Evolutionary conservation across 768 basidiomycete genomes (phyloP), one percentile per base, ranked within the genome.

Genomic region (Mycena olivaceomarginata): DNA sequence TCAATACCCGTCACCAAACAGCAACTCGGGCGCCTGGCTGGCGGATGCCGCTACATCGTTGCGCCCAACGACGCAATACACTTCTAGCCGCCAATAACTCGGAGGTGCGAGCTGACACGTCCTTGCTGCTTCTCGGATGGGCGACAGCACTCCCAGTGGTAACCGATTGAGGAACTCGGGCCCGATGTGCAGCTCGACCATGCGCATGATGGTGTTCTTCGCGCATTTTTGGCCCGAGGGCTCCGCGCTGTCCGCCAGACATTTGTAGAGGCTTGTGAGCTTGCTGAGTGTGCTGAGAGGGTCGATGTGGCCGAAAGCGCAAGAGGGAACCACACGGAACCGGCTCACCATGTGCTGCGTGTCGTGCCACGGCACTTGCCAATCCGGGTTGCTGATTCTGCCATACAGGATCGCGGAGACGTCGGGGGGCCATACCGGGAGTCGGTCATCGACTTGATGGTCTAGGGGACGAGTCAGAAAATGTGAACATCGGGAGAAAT

Each of bases 51-150:
- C 94, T 20, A 97, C 87, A 82, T 98, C 97, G 74, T 93, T 90
- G 37, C 96, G 87, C 2, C 93, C 94, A 73, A 97, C 90, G 4
- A 95, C 88, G 8, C 88, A 85, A 84, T 96, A 97, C 16, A 92
- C 91, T 15, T 88, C 88, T n/a, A 90, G 77, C 0, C 93, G 90
- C 97, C 96, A 97, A 77, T 93, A 90, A 5, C 89, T 88, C 1
- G 94, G 92, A 4, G 98, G 96, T 0, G 93, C 90, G 8, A 94
- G 85, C 82, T 98, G 97, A 76, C 96, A 97, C 11, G 94, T 93
- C 76, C 96, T 87, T 20, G 95, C 88, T 1, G 95, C 96, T 83
- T 99, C 98, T 69, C 94, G 87, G 6, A 99, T 85, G 2, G 98
- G 98, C 0, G 93, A 90, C 2, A 93, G 91, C 40, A 96, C 87